These are phyloP conservation scores for Sporisorium graminicola DNA, from an alignment of 1,284 basidiomycete species.

Conservation along the genomic window DNA sequence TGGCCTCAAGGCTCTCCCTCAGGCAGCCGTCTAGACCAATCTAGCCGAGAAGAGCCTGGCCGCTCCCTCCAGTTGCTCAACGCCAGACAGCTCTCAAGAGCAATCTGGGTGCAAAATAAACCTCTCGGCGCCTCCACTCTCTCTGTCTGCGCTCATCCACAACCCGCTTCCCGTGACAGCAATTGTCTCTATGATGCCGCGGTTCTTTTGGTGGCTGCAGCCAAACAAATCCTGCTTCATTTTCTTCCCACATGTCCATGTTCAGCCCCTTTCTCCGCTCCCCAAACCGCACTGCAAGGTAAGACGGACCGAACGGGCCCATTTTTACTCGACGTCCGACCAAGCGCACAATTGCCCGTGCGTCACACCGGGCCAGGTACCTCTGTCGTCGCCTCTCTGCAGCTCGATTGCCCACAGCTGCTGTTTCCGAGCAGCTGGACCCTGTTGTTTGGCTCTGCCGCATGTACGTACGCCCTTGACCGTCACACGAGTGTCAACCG, in stretches of 20 bases:
- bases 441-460: background rate
- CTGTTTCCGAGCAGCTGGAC: background rate
- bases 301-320: background rate
- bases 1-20: background rate
- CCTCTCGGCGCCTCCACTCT: no score
- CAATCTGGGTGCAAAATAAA: background rate
- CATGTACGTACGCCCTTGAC: background rate
- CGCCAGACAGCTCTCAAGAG: background rate
- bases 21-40: background rate
- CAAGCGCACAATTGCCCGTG: background rate
- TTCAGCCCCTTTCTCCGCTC: constrained; percentile 1
- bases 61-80: background rate
- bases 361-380: no score
- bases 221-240: background rate
- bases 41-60: background rate
- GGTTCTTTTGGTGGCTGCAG: background rate
- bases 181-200: background rate
- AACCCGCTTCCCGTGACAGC: background rate
- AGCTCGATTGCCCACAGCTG: background rate
- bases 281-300: background rate
- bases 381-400: background rate
- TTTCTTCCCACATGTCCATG: background rate
- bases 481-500: background rate
- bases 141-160: background rate
- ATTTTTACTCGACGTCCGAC: background rate